Evolutionary conservation across 495 filamentous ascomycete species (phyloP).

Genomic region (Neurospora sp.): DNA sequence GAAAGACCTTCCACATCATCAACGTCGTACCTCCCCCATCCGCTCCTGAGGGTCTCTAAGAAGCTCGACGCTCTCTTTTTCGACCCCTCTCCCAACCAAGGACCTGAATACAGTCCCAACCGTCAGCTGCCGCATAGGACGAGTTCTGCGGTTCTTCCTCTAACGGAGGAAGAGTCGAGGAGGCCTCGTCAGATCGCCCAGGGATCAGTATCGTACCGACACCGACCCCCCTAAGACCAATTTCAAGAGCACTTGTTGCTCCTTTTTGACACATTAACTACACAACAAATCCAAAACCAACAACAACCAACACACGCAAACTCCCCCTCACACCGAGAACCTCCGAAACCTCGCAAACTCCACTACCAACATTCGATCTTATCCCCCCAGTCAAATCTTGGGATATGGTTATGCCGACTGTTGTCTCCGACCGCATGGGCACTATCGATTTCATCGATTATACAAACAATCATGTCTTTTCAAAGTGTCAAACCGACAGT

Average conservation of each 20-base stretch:
- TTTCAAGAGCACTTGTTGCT: conserved; percentile 8
- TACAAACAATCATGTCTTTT: conserved; percentile 37
- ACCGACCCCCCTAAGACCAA: conserved; percentile 77
- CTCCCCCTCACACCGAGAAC: background rate
- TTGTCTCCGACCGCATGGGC: conserved; percentile 34
- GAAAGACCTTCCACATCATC: conserved; percentile 57
- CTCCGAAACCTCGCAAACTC: background rate
- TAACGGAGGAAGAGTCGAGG: conserved; percentile 86
- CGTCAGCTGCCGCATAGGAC: conserved; percentile 98
- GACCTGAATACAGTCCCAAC: conserved; percentile 43
- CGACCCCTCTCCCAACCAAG: conserved; percentile 46
- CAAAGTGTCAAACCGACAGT: background rate
- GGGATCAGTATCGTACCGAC: conserved; percentile 66
- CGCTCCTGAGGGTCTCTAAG: conserved; percentile 42
- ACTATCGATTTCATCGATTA: conserved; percentile 27
- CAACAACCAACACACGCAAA: background rate
- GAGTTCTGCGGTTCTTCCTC: conserved; percentile 94
- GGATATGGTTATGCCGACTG: conserved; percentile 49
- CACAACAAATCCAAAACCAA: background rate
- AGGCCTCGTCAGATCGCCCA: conserved; percentile 75
- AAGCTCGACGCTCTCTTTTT: conserved; percentile 36
- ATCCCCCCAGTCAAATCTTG: conserved; percentile 18
- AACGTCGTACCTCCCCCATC: conserved; percentile 37
- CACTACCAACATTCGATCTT: background rate
- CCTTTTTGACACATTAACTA: conserved; percentile 1